Evolutionary conservation across 1,284 basidiomycete species (phyloP).

Genomic region (Naganishia cerealis): DNA sequence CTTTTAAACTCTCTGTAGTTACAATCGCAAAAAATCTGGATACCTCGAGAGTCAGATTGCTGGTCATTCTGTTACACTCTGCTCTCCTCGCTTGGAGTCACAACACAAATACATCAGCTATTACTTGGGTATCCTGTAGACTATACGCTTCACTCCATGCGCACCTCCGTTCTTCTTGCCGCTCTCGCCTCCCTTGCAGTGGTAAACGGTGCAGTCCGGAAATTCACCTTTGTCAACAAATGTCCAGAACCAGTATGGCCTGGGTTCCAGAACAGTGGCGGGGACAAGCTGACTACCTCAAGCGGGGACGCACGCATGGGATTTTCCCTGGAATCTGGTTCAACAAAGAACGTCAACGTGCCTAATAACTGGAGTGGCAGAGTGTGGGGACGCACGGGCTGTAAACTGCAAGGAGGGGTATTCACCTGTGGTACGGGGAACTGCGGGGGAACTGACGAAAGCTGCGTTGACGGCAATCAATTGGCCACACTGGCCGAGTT

Average conservation of each 20-base stretch:
- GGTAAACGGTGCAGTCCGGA: conserved; percentile 1
- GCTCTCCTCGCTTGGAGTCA: not conserved
- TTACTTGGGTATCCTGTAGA: not conserved
- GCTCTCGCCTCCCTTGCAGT: conserved; percentile 7
- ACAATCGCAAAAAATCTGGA: not conserved
- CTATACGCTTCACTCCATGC: not conserved
- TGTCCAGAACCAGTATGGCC: conserved; percentile 17
- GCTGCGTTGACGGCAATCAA: not conserved
- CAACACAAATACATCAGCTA: not conserved
- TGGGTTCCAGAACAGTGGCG: conserved; percentile 4
- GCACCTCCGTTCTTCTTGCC: not conserved
- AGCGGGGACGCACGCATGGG: not conserved
- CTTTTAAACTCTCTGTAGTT: not conserved
- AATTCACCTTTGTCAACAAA: conserved; percentile 8
- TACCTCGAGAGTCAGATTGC: not conserved
- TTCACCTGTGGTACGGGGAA: conserved; percentile 9
- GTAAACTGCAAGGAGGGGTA: not conserved
- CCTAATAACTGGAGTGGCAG: conserved; percentile 13
- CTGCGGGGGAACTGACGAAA: conserved; percentile 10
- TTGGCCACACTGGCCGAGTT: conserved; percentile 39
- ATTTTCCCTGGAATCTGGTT: not conserved
- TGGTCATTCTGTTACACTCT: conserved; percentile 5
- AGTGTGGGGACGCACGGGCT: conserved; percentile 10
- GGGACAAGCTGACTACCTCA: not conserved
- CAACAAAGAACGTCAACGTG: not conserved